Conservation (phyloP, 2,329 filamentous ascomycete genomes). For the Curvularia sp. region DNA sequence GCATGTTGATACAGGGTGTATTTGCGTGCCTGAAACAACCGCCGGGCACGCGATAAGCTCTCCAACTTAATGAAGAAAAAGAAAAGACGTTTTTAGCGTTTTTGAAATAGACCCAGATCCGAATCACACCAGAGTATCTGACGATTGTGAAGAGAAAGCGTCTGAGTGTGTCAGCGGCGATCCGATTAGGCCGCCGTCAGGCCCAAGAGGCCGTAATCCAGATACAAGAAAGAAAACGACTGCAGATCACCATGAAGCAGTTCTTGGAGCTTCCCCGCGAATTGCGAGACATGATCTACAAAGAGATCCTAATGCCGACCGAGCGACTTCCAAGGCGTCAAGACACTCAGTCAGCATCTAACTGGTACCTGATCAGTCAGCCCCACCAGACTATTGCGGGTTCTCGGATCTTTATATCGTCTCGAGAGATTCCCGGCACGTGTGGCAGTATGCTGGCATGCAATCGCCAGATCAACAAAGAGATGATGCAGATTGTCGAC, state of each 20-base stretch:
- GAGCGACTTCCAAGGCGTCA: slow-evolving; percentile 28
- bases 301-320: slow-evolving; percentile 33
- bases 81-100: background rate
- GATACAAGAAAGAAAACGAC: background rate
- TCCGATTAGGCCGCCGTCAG: background rate
- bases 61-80: background rate
- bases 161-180: background rate
- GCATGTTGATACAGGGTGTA: slow-evolving; percentile 7
- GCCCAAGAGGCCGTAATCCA: background rate
- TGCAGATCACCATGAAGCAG: slow-evolving; percentile 26
- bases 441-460: slow-evolving; percentile 41
- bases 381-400: slow-evolving; percentile 26
- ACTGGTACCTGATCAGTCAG: slow-evolving; percentile 26
- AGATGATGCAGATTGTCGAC: slow-evolving; percentile 36
- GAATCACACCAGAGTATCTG: background rate
- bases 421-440: slow-evolving; percentile 32
- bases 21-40: slow-evolving; percentile 14
- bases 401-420: slow-evolving; percentile 36
- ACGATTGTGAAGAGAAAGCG: background rate
- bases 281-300: slow-evolving; percentile 46
- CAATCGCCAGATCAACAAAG: slow-evolving; percentile 40
- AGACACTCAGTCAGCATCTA: slow-evolving; percentile 28
- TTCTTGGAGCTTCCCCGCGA: slow-evolving; percentile 43
- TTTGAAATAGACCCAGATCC: background rate
- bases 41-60: slow-evolving; percentile 10